Percentiles rank a stretch among this genome's conserved stretches.
These are phyloP conservation scores for Quillaja saponaria DNA, from an alignment of 306 rosid species.

Conservation along the genomic window DNA sequence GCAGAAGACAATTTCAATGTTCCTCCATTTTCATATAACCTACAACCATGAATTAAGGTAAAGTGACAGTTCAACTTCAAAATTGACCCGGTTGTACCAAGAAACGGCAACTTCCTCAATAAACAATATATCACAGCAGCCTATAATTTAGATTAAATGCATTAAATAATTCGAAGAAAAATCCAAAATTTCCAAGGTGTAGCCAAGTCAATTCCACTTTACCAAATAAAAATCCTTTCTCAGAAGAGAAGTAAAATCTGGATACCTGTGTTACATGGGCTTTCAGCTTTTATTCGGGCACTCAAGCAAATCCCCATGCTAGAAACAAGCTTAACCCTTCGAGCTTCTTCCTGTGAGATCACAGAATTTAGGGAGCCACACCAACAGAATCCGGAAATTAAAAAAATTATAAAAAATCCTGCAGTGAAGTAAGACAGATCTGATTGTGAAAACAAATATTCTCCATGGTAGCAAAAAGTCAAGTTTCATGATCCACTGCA, in stretches of 20 bases:
- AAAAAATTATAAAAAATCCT: constrained; percentile 17
- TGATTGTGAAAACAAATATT: constrained; percentile 20
- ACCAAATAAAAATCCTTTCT: neutral
- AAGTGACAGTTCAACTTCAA: constrained; percentile 1
- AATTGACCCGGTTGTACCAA: neutral
- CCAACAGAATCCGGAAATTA: constrained; percentile 9
- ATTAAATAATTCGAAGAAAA: neutral
- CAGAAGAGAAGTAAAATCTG: neutral
- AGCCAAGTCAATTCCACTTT: constrained; percentile 2
- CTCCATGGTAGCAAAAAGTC: neutral
- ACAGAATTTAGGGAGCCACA: constrained; percentile 8
- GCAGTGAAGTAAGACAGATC: constrained; percentile 37
- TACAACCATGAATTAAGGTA: too few species aligned
- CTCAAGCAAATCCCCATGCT: constrained; percentile 39
- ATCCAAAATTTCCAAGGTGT: neutral
- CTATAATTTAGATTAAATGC: too few species aligned
- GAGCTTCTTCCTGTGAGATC: constrained; percentile 34
- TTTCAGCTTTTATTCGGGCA: constrained; percentile 22
- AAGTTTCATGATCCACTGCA: constrained; percentile 10
- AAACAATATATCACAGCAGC: too few species aligned
- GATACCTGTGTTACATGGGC: constrained; percentile 31
- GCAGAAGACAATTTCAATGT: too few species aligned
- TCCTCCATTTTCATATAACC: too few species aligned
- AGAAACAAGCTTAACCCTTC: constrained; percentile 17
- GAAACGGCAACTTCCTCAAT: too few species aligned